A percentile compares a stretch with the other conserved stretches of the same genome.
Evolutionary conservation across 1,139 yeast genomes (phyloP).

Genomic region (Kluyveromyces sp.): DNA sequence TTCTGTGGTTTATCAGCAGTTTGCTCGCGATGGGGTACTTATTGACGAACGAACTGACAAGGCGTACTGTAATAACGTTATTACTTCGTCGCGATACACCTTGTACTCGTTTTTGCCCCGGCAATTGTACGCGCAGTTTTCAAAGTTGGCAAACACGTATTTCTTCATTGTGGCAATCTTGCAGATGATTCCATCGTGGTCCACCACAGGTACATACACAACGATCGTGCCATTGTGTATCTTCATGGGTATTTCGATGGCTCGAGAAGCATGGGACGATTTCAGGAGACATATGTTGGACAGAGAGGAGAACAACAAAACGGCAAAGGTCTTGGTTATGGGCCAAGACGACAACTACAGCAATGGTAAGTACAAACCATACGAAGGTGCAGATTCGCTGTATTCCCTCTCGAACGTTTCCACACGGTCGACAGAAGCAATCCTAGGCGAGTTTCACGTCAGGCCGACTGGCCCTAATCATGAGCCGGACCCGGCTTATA

Average conservation of each 20-base stretch:
- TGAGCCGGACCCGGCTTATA: neutral
- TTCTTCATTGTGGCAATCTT: slow-evolving; percentile 81
- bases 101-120: slow-evolving; percentile 77
- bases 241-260: slow-evolving; percentile 84
- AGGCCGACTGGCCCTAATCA: neutral
- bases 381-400: neutral
- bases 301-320: slow-evolving; percentile 69
- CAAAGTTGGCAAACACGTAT: slow-evolving; percentile 82
- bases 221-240: slow-evolving; percentile 83
- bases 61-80: slow-evolving; percentile 58
- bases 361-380: too few species aligned
- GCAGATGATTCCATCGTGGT: slow-evolving; percentile 97
- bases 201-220: slow-evolving; percentile 94
- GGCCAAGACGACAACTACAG: neutral
- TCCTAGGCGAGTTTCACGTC: neutral
- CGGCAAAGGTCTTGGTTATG: slow-evolving; percentile 29
- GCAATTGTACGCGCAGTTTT: slow-evolving; percentile 83
- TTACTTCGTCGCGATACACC: slow-evolving; percentile 85
- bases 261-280: slow-evolving; percentile 91
- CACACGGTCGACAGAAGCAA: slow-evolving; percentile 1
- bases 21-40: slow-evolving; percentile 26
- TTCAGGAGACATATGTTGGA: slow-evolving; percentile 82
- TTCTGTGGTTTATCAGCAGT: slow-evolving; percentile 15
- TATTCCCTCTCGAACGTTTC: neutral
- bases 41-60: slow-evolving; percentile 58